These are phyloP conservation scores for Hanseniaspora nectarophila DNA, from an alignment of 805 yeast species.

Conservation along the genomic window DNA sequence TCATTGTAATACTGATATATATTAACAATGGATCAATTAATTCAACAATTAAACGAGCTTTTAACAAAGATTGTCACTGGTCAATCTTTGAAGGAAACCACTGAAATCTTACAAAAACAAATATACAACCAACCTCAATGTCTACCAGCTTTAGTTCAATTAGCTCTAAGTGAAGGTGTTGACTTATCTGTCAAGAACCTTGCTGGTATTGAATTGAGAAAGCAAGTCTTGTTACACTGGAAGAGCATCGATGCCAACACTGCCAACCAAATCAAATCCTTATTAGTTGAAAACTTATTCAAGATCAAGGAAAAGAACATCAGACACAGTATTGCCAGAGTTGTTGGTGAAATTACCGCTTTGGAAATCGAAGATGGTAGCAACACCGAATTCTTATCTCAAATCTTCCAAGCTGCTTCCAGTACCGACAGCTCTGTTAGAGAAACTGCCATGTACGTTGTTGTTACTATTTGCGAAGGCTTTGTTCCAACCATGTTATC, in stretches of 20 bases:
- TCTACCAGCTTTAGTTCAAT: slow-evolving; percentile 71
- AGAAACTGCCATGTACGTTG: slow-evolving; percentile 72
- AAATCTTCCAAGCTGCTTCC: slow-evolving; percentile 55
- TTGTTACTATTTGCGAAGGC: slow-evolving; percentile 67
- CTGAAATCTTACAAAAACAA: slow-evolving; percentile 58
- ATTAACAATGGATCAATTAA: slow-evolving; percentile 50
- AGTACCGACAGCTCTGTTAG: slow-evolving; percentile 40
- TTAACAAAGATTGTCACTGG: slow-evolving; percentile 66
- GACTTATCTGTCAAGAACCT: slow-evolving; percentile 43
- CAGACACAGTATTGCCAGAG: slow-evolving; percentile 82
- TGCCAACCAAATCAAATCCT: slow-evolving; percentile 51
- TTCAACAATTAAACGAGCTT: slow-evolving; percentile 63
- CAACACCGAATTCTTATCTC: slow-evolving; percentile 71
- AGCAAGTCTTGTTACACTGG: slow-evolving; percentile 68
- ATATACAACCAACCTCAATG: slow-evolving; percentile 60
- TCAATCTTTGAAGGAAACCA: slow-evolving; percentile 69
- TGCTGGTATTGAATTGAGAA: slow-evolving; percentile 94
- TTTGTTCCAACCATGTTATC: slow-evolving; percentile 46
- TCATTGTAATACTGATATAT: background rate
- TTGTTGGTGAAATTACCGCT: slow-evolving; percentile 74
- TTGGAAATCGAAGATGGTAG: slow-evolving; percentile 52
- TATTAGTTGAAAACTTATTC: slow-evolving; percentile 60
- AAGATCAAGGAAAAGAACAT: slow-evolving; percentile 50
- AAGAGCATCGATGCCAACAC: slow-evolving; percentile 31
- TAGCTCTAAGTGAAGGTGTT: slow-evolving; percentile 56